A percentile compares a stretch with the other conserved stretches of the same genome.
phyloP scores from a whole-genome alignment of 306 rosid genomes.

The Prunus armeniaca region DNA sequence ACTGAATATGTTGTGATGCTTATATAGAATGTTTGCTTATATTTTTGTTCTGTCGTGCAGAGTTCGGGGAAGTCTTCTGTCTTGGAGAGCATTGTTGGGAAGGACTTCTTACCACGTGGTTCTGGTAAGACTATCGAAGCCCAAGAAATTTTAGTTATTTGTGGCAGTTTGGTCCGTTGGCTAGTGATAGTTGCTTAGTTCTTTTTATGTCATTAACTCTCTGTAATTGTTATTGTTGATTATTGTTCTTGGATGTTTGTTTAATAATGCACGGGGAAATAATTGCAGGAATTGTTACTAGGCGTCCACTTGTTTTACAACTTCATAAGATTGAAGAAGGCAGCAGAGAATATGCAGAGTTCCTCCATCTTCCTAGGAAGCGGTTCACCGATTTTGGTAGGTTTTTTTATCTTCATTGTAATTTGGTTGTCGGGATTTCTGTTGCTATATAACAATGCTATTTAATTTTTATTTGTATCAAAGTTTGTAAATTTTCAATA shows the following conservation, averaged over 20 bases:
- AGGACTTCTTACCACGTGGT: conserved; percentile 97
- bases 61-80: conserved; percentile 96
- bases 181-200: neutral
- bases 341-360: conserved; percentile 87
- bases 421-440: neutral
- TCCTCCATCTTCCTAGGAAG: conserved; percentile 82
- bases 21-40: neutral
- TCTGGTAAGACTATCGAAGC: conserved; percentile 53
- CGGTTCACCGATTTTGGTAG: conserved; percentile 75
- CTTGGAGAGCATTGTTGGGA: conserved; percentile 85
- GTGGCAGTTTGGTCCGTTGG: neutral
- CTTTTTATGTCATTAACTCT: neutral
- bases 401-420: conserved; percentile 5
- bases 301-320: conserved; percentile 91
- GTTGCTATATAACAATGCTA: neutral
- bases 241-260: neutral
- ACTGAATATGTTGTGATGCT: neutral
- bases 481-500: neutral
- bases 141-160: neutral
- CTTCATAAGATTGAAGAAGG: conserved; percentile 80
- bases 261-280: conserved; percentile 24
- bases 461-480: neutral
- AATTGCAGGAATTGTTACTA: conserved; percentile 81
- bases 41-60: conserved; percentile 38
- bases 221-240: neutral